phyloP scores from a whole-genome alignment of 1,284 basidiomycete species.

The Pseudozyma hubeiensis region DNA sequence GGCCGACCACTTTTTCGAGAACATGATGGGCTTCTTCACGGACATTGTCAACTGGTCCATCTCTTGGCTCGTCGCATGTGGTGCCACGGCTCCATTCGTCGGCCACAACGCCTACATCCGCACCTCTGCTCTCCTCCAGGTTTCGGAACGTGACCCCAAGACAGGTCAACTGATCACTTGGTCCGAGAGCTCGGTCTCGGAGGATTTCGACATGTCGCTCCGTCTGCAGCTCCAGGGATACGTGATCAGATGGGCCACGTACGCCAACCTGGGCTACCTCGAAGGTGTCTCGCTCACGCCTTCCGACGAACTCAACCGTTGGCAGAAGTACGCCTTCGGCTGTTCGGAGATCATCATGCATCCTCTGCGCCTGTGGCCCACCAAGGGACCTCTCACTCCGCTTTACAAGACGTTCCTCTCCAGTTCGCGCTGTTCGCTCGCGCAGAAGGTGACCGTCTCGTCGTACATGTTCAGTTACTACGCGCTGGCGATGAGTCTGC shows the following conservation, averaged over 20 bases:
- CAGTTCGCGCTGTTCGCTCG: constrained; percentile 26
- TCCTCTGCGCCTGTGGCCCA: constrained; percentile 76
- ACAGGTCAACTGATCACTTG: constrained; percentile 80
- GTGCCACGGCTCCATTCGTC: constrained; percentile 76
- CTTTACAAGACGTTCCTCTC: constrained; percentile 73
- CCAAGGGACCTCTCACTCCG: constrained; percentile 81
- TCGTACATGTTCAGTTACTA: constrained; percentile 83
- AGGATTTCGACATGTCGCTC: constrained; percentile 83
- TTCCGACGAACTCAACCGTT: constrained; percentile 83
- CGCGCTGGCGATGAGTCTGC: constrained; percentile 78
- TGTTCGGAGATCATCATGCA: constrained; percentile 69
- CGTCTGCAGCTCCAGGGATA: constrained; percentile 71
- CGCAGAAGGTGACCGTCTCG: constrained; percentile 79
- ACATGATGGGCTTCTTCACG: constrained; percentile 81
- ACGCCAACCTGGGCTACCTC: constrained; percentile 82
- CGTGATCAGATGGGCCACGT: constrained; percentile 84
- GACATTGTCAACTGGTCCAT: constrained; percentile 48
- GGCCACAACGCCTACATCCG: constrained; percentile 88
- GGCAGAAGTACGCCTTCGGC: constrained; percentile 88
- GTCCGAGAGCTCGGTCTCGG: constrained; percentile 83
- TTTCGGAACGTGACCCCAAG: constrained; percentile 74
- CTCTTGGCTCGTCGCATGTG: constrained; percentile 70
- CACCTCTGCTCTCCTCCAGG: constrained; percentile 86
- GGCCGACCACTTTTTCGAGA: constrained; percentile 85
- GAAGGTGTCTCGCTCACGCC: constrained; percentile 82